A percentile compares a stretch with the other conserved stretches of the same genome.
These are phyloP conservation scores for Solanum pinnatisectum DNA, from an alignment of 257 asterid species.

Conservation along the genomic window DNA sequence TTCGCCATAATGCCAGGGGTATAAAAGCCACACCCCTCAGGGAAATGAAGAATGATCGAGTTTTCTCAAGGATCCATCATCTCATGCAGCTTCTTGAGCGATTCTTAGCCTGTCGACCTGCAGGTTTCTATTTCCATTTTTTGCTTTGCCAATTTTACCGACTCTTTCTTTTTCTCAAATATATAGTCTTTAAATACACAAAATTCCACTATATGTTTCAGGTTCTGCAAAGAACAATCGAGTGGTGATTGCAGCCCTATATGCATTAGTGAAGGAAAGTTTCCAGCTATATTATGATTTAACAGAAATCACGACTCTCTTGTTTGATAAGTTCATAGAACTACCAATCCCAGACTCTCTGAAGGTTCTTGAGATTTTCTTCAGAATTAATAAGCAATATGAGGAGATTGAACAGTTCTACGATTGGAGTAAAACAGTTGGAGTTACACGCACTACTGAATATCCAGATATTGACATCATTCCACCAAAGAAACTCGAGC, in stretches of 20 bases:
- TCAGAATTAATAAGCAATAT: slow-evolving; percentile 65
- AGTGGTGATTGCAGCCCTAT: slow-evolving; percentile 61
- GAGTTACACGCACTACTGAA: slow-evolving; percentile 62
- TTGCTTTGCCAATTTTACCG: too few relatives aligned
- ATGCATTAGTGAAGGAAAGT: slow-evolving; percentile 69
- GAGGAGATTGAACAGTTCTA: slow-evolving; percentile 78
- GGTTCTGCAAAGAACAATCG: slow-evolving; percentile 70
- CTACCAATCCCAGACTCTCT: slow-evolving; percentile 58
- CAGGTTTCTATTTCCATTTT: slow-evolving; percentile 26
- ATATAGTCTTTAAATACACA: too few relatives aligned
- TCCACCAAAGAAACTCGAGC: slow-evolving; percentile 61
- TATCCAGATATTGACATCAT: slow-evolving; percentile 80
- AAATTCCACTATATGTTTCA: slow-evolving; percentile 7
- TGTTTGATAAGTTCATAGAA: slow-evolving; percentile 78
- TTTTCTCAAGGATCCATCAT: slow-evolving; percentile 39
- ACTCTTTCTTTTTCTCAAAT: too few relatives aligned
- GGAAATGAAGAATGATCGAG: slow-evolving; percentile 32
- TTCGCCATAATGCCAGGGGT: slow-evolving; percentile 2
- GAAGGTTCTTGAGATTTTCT: slow-evolving; percentile 58
- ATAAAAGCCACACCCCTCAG: slow-evolving; percentile 24
- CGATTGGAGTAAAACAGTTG: slow-evolving; percentile 55
- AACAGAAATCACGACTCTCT: slow-evolving; percentile 52
- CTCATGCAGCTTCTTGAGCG: slow-evolving; percentile 61
- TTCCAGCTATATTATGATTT: slow-evolving; percentile 61
- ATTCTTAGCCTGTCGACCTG: slow-evolving; percentile 64